Percentiles rank a stretch among this genome's conserved stretches.
phyloP scores from a whole-genome alignment of 2,329 filamentous ascomycete genomes.

The Fusarium cyanostomum region DNA sequence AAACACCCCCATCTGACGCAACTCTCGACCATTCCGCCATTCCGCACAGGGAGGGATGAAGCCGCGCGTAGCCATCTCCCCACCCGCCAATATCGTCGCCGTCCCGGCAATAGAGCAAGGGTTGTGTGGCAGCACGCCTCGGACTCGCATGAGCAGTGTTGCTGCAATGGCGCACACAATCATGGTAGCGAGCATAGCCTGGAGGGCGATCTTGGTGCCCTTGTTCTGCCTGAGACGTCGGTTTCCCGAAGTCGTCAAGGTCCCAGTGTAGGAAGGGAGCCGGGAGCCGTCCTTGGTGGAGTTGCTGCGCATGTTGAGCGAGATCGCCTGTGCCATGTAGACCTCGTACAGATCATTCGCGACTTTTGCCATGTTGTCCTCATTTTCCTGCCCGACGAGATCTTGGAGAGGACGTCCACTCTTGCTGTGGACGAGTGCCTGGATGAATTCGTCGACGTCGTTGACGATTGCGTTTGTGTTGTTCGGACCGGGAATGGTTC shows the following conservation, averaged over 20 bases:
- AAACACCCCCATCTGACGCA: constrained; percentile 27
- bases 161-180: constrained; percentile 37
- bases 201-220: constrained; percentile 43
- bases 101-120: constrained; percentile 44
- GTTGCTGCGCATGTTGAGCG: constrained; percentile 36
- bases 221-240: constrained; percentile 40
- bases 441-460: constrained; percentile 34
- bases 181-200: constrained; percentile 45
- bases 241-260: constrained; percentile 1
- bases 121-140: constrained; percentile 42
- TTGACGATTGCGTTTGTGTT: constrained; percentile 15
- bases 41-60: constrained; percentile 39
- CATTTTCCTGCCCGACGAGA: constrained; percentile 24
- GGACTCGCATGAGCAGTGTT: constrained; percentile 35
- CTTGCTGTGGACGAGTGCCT: constrained; percentile 27
- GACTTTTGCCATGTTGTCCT: constrained; percentile 20
- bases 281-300: constrained; percentile 2
- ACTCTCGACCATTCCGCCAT: constrained; percentile 37
- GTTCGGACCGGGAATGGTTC: constrained; percentile 22
- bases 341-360: constrained; percentile 35
- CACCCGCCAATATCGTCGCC: constrained; percentile 41
- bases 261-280: constrained; percentile 23
- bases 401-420: constrained; percentile 15
- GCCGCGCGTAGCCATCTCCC: constrained; percentile 36
- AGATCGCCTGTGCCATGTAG: constrained; percentile 44